phyloP scores from a whole-genome alignment of 805 yeast genomes.

The Alloascoidea africana region DNA sequence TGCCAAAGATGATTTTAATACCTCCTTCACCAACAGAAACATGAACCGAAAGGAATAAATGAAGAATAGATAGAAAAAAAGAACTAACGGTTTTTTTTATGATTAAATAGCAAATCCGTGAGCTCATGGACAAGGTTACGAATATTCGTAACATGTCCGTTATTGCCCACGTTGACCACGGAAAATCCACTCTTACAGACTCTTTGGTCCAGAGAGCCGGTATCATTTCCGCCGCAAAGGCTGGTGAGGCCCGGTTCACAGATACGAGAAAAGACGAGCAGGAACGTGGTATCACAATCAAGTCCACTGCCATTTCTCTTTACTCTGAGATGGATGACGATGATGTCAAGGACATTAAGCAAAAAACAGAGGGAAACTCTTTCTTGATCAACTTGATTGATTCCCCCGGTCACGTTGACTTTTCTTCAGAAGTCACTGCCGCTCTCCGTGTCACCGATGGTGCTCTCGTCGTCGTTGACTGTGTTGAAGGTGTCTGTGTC shows the following conservation, averaged over 20 bases:
- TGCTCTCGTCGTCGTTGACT: constrained; percentile 85
- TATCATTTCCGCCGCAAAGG: constrained; percentile 84
- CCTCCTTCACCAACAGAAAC: neutral
- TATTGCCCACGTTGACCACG: constrained; percentile 88
- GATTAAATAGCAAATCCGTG: constrained; percentile 73
- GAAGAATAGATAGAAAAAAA: neutral
- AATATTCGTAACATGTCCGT: constrained; percentile 93
- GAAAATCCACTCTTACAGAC: constrained; percentile 51
- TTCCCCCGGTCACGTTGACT: constrained; percentile 95
- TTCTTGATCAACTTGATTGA: constrained; percentile 88
- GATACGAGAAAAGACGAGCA: constrained; percentile 92
- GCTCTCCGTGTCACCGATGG: constrained; percentile 90
- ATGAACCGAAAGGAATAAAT: too few species aligned
- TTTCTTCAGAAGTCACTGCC: constrained; percentile 87
- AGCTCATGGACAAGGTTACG: constrained; percentile 98
- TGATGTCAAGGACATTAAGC: constrained; percentile 56
- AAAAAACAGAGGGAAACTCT: constrained; percentile 72
- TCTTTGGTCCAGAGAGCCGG: constrained; percentile 85
- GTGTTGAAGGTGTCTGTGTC: constrained; percentile 92
- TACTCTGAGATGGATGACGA: constrained; percentile 73
- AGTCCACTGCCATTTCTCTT: constrained; percentile 96
- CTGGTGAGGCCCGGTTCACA: constrained; percentile 91
- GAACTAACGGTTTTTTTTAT: constrained; percentile 3
- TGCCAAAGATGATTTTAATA: neutral
- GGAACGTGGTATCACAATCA: constrained; percentile 87